These are phyloP conservation scores for Pseudonitzschia delicatissima DNA, from an alignment of 108 stramenopile species.

Conservation along the genomic window DNA sequence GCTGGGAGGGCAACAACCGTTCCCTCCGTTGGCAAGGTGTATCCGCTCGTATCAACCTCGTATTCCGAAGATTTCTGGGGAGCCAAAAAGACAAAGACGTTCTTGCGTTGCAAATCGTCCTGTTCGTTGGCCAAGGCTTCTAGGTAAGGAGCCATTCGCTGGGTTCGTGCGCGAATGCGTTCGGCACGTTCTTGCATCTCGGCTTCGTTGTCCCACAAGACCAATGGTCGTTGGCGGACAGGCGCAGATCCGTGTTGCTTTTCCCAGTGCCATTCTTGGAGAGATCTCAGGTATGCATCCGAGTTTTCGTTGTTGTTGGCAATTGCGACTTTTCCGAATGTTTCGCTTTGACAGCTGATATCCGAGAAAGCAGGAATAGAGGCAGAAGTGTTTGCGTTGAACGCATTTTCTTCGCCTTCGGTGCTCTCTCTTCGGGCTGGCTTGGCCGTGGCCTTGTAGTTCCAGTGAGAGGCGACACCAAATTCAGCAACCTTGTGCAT, in stretches of 20 bases:
- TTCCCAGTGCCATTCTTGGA: slow-evolving; percentile 66
- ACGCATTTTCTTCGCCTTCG: too few relatives aligned
- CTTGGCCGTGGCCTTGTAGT: slow-evolving; percentile 55
- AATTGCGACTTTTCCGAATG: slow-evolving; percentile 7
- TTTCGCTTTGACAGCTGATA: neutral
- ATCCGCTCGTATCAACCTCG: neutral
- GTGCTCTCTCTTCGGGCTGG: neutral
- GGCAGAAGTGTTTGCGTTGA: neutral
- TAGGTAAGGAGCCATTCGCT: slow-evolving; percentile 70
- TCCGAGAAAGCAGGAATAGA: slow-evolving; percentile 3
- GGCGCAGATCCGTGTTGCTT: slow-evolving; percentile 29
- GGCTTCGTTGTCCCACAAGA: slow-evolving; percentile 15
- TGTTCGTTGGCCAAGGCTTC: slow-evolving; percentile 69
- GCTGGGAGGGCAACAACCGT: slow-evolving; percentile 67
- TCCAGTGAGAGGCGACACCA: slow-evolving; percentile 84
- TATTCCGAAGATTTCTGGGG: neutral
- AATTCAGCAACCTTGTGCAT: slow-evolving; percentile 91
- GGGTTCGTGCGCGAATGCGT: slow-evolving; percentile 63
- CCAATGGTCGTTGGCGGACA: slow-evolving; percentile 4
- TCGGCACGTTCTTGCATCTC: slow-evolving; percentile 49
- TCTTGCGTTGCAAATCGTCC: slow-evolving; percentile 62
- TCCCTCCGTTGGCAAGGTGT: slow-evolving; percentile 27
- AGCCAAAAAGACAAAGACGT: slow-evolving; percentile 73
- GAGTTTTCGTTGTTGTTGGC: slow-evolving; percentile 34
- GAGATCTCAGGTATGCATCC: slow-evolving; percentile 60